These are phyloP conservation scores for Mrakia blollopis DNA, from an alignment of 768 basidiomycete genomes.

Conservation along the genomic window DNA sequence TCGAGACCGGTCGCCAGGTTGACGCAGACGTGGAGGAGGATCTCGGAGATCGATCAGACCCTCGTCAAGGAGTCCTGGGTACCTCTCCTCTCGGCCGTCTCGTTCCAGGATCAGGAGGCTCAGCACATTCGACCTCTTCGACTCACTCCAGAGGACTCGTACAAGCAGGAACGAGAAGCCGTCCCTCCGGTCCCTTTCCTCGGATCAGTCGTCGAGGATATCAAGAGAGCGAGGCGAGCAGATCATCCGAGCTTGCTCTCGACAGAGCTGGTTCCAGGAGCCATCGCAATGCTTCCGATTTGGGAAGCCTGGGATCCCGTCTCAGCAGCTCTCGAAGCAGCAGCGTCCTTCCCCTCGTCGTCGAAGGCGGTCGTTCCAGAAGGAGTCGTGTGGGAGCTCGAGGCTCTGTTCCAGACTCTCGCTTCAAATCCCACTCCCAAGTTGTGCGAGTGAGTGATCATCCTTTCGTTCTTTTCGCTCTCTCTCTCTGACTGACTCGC, in stretches of 20 bases:
- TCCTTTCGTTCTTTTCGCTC: not conserved
- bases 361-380: not conserved
- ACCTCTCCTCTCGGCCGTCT: not conserved
- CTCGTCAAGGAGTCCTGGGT: slow-evolving; percentile 44
- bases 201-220: slow-evolving; percentile 17
- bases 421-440: not conserved
- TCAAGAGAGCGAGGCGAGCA: slow-evolving; percentile 10
- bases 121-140: not conserved
- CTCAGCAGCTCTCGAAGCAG: not conserved
- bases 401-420: slow-evolving; percentile 1
- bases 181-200: slow-evolving; percentile 17
- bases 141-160: not conserved
- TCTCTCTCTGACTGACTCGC: not conserved
- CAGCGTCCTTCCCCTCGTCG: not conserved
- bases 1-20: slow-evolving; percentile 68
- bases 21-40: slow-evolving; percentile 74
- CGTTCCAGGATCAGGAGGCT: slow-evolving; percentile 10
- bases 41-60: slow-evolving; percentile 53
- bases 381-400: not conserved
- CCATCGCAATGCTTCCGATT: not conserved
- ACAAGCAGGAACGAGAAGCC: slow-evolving; percentile 1
- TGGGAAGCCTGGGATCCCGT: slow-evolving; percentile 12
- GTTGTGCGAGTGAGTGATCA: not conserved
- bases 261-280: not conserved
- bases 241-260: slow-evolving; percentile 14